These are phyloP conservation scores for Gynostemma pentaphyllum DNA, from an alignment of 306 rosid genomes.

Conservation along the genomic window DNA sequence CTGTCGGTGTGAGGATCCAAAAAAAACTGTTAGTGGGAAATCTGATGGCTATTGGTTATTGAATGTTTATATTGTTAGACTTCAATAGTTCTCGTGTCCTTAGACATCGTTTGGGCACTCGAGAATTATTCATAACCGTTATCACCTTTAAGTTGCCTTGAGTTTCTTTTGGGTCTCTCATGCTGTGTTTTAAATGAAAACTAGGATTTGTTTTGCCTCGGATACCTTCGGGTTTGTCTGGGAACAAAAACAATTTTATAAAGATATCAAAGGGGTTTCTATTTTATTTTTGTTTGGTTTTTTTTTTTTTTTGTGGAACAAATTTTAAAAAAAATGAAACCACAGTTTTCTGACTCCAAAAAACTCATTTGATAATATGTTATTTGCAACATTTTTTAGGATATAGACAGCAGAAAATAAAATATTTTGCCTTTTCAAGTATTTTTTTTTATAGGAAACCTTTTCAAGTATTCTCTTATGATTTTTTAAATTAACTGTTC, in stretches of 20 bases:
- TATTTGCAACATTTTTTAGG: neutral
- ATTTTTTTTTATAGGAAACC: too few relatives aligned
- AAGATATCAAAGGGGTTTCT: too few relatives aligned
- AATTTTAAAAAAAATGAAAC: too few relatives aligned
- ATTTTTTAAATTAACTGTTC: neutral
- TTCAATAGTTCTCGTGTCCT: too few relatives aligned
- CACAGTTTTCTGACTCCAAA: neutral
- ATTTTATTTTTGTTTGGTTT: neutral
- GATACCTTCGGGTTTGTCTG: neutral
- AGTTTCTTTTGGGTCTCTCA: neutral
- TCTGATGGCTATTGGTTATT: too few relatives aligned
- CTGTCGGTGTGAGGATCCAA: too few relatives aligned
- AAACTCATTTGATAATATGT: neutral
- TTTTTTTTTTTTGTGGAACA: too few relatives aligned
- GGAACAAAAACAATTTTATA: neutral
- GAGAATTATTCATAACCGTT: too few relatives aligned
- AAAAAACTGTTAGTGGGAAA: too few relatives aligned
- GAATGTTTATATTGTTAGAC: too few relatives aligned
- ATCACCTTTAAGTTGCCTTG: too few relatives aligned
- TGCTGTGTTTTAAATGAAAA: neutral
- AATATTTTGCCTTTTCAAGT: neutral
- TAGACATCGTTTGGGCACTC: too few relatives aligned
- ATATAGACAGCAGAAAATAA: neutral
- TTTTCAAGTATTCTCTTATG: neutral
- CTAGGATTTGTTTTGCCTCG: neutral